Percentiles rank a stretch among this genome's conserved stretches.
Conservation (phyloP, 805 yeast genomes). For the Zygosaccharomyces bisporus region DNA sequence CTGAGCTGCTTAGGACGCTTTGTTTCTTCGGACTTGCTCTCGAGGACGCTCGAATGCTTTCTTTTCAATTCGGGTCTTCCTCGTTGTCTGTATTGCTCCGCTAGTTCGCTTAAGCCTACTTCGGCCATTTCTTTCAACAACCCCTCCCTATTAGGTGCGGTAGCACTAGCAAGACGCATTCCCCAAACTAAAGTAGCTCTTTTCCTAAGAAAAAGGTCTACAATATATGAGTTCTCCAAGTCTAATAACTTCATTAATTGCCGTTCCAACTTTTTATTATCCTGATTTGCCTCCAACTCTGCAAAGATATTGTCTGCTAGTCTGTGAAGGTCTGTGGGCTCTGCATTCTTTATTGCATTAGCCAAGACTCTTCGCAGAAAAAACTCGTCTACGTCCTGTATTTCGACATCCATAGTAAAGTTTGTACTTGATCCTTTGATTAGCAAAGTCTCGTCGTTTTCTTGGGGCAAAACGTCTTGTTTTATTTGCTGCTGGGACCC, state of each 20-base stretch:
- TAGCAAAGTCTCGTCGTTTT: slow-evolving; percentile 19
- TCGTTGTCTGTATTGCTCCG: slow-evolving; percentile 40
- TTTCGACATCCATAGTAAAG: slow-evolving; percentile 24
- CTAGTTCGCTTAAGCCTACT: slow-evolving; percentile 40
- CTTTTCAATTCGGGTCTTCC: slow-evolving; percentile 8
- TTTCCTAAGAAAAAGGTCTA: slow-evolving; percentile 48
- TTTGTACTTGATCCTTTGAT: slow-evolving; percentile 4
- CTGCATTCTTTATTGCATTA: slow-evolving; percentile 31
- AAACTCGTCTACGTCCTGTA: slow-evolving; percentile 43
- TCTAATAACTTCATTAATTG: slow-evolving; percentile 52
- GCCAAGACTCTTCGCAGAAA: slow-evolving; percentile 55
- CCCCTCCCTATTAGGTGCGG: slow-evolving; percentile 36
- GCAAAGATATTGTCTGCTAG: slow-evolving; percentile 40
- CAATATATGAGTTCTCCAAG: slow-evolving; percentile 48
- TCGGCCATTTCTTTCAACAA: slow-evolving; percentile 45
- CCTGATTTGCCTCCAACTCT: slow-evolving; percentile 38
- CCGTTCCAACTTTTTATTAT: slow-evolving; percentile 48
- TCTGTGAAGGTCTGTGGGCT: slow-evolving; percentile 41
- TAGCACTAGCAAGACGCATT: slow-evolving; percentile 41
- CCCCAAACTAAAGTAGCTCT: slow-evolving; percentile 53
- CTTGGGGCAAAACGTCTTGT: slow-evolving; percentile 1
- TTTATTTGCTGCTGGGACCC: neutral
- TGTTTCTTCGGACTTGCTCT: slow-evolving; percentile 17
- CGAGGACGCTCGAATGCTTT: slow-evolving; percentile 1
- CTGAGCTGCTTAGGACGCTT: slow-evolving; percentile 18